A percentile compares a stretch with the other conserved stretches of the same genome.
Conservation (phyloP, 306 rosid species). For the Gillenia trifoliata region DNA sequence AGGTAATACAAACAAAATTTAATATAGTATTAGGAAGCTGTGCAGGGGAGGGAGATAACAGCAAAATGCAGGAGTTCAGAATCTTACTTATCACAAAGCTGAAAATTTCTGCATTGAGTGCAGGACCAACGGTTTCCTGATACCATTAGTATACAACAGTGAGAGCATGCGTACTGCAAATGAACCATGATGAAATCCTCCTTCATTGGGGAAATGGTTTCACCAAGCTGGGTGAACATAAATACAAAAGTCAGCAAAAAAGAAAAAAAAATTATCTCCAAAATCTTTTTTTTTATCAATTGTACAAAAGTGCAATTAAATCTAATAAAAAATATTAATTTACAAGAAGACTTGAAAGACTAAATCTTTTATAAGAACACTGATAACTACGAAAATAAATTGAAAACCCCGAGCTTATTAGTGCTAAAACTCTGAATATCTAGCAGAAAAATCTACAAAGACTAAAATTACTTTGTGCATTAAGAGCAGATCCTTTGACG, state of each 20-base stretch:
- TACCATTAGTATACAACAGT: constrained; percentile 83
- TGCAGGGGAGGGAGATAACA: not conserved
- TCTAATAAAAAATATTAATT: not conserved
- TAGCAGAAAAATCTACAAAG: not conserved
- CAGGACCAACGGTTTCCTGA: constrained; percentile 88
- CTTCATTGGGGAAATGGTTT: constrained; percentile 95
- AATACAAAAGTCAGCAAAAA: constrained; percentile 18
- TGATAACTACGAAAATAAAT: not conserved
- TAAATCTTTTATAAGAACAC: not conserved
- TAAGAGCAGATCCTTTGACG: constrained; percentile 88
- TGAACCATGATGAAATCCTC: constrained; percentile 99
- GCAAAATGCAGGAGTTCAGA: constrained; percentile 6
- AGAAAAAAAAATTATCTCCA: not conserved
- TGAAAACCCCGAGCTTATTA: not conserved
- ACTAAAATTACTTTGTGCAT: constrained; percentile 87
- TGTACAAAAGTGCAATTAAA: not conserved
- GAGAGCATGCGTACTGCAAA: constrained; percentile 77
- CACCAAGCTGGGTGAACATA: constrained; percentile 76
- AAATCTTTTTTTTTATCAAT: no score
- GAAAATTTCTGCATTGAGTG: constrained; percentile 87
- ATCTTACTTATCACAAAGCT: constrained; percentile 85
- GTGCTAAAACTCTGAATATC: not conserved
- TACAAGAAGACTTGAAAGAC: not conserved
- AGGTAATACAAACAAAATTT: not conserved
- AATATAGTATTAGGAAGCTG: not conserved